Base-by-base conservation (phyloP, 169 alveolate genomes). In the Eimeria sp. region DNA sequence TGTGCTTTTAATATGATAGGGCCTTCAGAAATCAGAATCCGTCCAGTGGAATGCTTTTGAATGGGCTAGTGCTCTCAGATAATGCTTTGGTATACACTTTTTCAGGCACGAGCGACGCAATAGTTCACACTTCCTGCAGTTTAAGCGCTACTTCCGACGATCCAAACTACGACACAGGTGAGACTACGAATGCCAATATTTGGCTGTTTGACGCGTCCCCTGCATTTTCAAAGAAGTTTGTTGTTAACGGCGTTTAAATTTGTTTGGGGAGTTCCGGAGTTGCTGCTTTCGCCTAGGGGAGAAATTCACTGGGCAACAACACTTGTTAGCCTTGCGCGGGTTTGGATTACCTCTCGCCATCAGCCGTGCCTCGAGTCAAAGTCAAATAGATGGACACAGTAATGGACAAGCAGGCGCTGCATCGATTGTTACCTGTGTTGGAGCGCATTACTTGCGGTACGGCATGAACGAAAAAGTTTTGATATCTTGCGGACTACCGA, bases 391-490 rank as follows among this genome's bases (percentile, higher is more conserved):
- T 25, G 52, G 16, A 0, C 49, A 37, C 49, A 3, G 9, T 49
- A 33, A 11, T 85, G 93, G n/a, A n/a, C 64, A 62, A 40, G 66
- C 78, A 43, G 76, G 83, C n/a, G 54, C 43, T 62, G 37, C 82
- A 40, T 87, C 80, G 52, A 20, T 40, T 43, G 66, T 60, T 60
- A 37, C 93, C 23, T 87, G 93, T 43, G 83, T 66, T 52, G 82
- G 82, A 64, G 93, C 60, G 37, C 93, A 87, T 52, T 87, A 87
- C 10, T 62, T 87, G 64, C 82, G 93, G 93, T 87, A 43, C 83
- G 72, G 54, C 54, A 40, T 6, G 58, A 40, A 37, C 18, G n/a
- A 40, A 16, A 18, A 4, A 20, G 13, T 71, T 71, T 37, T 25
- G n/a, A 71, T 33, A n/a, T 37, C 80, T 71, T 71, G 1, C 9